These are phyloP conservation scores for Geotrichum candidum DNA, from an alignment of 1,139 yeast genomes.

Conservation along the genomic window DNA sequence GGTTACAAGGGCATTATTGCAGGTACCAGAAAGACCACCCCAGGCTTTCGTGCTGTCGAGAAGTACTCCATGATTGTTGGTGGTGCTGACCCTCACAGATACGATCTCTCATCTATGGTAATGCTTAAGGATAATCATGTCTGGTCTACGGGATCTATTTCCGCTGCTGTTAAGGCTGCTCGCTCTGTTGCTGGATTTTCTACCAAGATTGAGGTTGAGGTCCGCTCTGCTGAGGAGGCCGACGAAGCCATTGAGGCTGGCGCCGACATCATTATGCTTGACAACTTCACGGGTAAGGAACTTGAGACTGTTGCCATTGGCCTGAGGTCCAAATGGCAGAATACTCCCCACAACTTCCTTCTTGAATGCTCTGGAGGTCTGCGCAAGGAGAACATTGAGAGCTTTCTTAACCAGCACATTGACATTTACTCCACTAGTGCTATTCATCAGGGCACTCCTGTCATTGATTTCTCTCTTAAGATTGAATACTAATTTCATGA, in stretches of 20 bases:
- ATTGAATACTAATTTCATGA: conserved; percentile 40
- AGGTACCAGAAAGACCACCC: conserved; percentile 98
- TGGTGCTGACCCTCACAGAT: conserved; percentile 89
- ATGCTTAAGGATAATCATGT: conserved; percentile 95
- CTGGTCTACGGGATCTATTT: conserved; percentile 87
- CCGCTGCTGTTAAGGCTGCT: conserved; percentile 73
- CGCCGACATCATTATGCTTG: conserved; percentile 93
- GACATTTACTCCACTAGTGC: conserved; percentile 89
- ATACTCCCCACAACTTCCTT: conserved; percentile 45
- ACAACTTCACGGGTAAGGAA: conserved; percentile 69
- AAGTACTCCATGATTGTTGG: conserved; percentile 94
- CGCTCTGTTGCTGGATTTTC: conserved; percentile 82
- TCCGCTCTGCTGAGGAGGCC: conserved; percentile 76
- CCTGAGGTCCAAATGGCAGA: conserved; percentile 52
- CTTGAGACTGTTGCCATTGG: conserved; percentile 59
- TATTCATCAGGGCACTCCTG: conserved; percentile 84
- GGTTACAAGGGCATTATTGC: conserved; percentile 84
- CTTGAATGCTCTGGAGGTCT: conserved; percentile 93
- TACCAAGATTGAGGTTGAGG: conserved; percentile 88
- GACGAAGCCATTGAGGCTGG: conserved; percentile 90
- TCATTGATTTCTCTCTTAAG: conserved; percentile 80
- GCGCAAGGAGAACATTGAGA: conserved; percentile 57
- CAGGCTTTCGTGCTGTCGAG: conserved; percentile 81
- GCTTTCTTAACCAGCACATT: conserved; percentile 68
- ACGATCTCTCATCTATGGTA: conserved; percentile 88